phyloP scores from a whole-genome alignment of 345 rosid species.

The Isatis tinctoria region DNA sequence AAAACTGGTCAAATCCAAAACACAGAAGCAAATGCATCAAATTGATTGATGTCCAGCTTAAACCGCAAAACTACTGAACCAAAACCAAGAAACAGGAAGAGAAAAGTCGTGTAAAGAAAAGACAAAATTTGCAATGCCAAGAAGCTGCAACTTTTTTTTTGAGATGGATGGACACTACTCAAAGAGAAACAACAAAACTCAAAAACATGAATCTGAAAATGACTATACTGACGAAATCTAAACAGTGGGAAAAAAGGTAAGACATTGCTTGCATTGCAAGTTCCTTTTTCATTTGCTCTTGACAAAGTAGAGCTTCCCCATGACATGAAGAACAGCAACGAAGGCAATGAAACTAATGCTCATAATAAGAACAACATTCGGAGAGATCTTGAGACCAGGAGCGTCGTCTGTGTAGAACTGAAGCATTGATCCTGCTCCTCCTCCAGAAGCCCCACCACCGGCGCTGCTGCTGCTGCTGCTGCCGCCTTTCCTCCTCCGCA shows the following conservation, averaged over 20 bases:
- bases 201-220: conserved; percentile 3
- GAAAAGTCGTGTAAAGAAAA: neutral
- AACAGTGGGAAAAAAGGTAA: neutral
- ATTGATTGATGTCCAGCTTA: neutral
- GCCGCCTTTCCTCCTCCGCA: conserved; percentile 70
- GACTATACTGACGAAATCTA: conserved; percentile 2
- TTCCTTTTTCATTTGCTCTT: conserved; percentile 23
- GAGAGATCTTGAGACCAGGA: conserved; percentile 82
- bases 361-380: conserved; percentile 83
- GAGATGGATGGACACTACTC: neutral
- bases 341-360: conserved; percentile 97
- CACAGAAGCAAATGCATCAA: neutral
- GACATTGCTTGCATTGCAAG: neutral
- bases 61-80: neutral
- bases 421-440: conserved; percentile 76
- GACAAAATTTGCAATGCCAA: neutral
- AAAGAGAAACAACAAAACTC: conserved; percentile 5
- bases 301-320: conserved; percentile 76
- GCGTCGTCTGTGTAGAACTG: conserved; percentile 92
- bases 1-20: neutral
- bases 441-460: conserved; percentile 49
- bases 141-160: neutral
- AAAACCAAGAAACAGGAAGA: neutral
- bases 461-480: conserved; percentile 38
- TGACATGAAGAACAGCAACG: conserved; percentile 79